Conservation (phyloP, 106 monocot species). For the Dendrobium chrysotoxum region DNA sequence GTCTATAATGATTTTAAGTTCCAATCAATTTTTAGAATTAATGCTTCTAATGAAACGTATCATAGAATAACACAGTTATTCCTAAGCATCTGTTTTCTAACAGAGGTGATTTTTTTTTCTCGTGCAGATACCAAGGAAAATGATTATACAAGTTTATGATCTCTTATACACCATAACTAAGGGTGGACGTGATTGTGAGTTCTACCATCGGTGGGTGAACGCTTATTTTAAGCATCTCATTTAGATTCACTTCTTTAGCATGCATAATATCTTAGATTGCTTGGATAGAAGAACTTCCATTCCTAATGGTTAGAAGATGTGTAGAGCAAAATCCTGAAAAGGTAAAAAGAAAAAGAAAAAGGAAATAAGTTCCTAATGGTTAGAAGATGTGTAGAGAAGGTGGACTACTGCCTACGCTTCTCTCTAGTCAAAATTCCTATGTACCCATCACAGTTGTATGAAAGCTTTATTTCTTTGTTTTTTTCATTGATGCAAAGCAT, state of each 20-base stretch:
- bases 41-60: background rate
- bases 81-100: constrained; percentile 6
- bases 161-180: constrained; percentile 71
- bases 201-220: constrained; percentile 76
- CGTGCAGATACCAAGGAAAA: constrained; percentile 97
- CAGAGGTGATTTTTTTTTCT: constrained; percentile 7
- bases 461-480: background rate
- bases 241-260: background rate
- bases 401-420: background rate
- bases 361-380: background rate
- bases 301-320: background rate
- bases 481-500: too few species aligned
- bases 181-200: constrained; percentile 92
- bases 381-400: background rate
- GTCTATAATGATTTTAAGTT: background rate
- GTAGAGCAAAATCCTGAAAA: background rate
- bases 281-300: background rate
- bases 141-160: constrained; percentile 90
- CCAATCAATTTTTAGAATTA: background rate
- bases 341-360: background rate
- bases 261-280: background rate
- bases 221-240: background rate
- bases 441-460: background rate
- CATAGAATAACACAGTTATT: background rate
- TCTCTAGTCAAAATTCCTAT: background rate